Conservation (phyloP, 306 rosid genomes). For the Heteromeles arbutifolia region DNA sequence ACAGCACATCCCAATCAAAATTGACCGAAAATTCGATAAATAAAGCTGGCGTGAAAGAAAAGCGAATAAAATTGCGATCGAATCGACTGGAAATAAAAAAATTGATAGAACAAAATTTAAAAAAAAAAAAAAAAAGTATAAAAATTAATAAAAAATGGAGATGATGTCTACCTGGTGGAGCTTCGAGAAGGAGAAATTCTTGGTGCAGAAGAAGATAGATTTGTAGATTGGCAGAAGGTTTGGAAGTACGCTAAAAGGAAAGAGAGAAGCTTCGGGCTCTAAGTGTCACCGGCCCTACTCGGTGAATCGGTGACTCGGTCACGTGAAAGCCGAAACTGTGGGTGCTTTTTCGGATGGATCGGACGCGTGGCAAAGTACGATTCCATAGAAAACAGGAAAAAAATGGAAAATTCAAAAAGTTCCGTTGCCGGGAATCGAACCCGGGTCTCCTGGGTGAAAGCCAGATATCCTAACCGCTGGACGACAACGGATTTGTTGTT, state of each 20-base stretch:
- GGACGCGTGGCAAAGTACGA: background rate
- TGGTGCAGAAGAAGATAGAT: slow-evolving; percentile 2
- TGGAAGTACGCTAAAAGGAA: background rate
- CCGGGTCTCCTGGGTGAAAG: slow-evolving; percentile 99
- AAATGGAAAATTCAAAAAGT: background rate
- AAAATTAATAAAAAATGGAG: no score
- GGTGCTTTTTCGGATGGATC: background rate
- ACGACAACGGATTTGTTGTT: slow-evolving; percentile 55
- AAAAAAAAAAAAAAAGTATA: background rate
- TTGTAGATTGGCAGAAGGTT: background rate
- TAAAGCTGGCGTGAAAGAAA: background rate
- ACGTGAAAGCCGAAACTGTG: background rate
- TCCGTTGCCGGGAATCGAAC: slow-evolving; percentile 98
- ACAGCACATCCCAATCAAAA: background rate
- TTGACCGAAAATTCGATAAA: background rate
- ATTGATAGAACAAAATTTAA: background rate
- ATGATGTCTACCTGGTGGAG: background rate
- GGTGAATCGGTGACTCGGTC: background rate
- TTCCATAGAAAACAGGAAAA: background rate
- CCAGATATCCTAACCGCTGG: slow-evolving; percentile 99
- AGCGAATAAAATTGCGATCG: background rate
- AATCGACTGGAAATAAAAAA: background rate
- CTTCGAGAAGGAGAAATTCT: background rate
- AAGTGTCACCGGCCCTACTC: background rate
- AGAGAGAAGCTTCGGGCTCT: background rate